Evolutionary conservation across 768 basidiomycete species (phyloP), one percentile per base, ranked within the genome.

Genomic region (Botryobasidium botryosum): DNA sequence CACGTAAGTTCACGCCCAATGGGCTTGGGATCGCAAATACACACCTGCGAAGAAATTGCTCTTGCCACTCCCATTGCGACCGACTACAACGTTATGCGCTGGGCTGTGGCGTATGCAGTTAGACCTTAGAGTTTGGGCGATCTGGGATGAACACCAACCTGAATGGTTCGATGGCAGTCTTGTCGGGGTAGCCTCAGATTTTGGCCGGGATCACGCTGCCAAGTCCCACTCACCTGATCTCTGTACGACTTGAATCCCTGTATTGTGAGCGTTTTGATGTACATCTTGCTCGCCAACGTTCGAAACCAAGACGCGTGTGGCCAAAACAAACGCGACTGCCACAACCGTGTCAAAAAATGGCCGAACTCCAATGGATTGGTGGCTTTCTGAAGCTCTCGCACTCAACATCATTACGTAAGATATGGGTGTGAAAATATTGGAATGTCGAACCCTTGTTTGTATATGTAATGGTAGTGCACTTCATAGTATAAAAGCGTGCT

Each of bases 1-100:
- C 33, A 27, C n/a, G 29, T 10, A 12, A 23, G 47, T 18, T 15
- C 4, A n/a, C 2, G 3, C 5, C 44, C 32, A 44, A 7, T 26
- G 17, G n/a, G 8, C 17, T 7, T 8, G 20, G 44, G 23, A 44
- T 33, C 44, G 32, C 13, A 31, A 13, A 24, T 5, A 29, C 21
- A 58, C 42, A 82, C 86, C 90, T 29, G 85, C 79, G 61, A 99
- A 99, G 70, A 99, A 97, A 60, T 97, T 99, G 56, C 85, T 90
- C 68, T 99, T 99, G 41, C 94, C 94, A 5, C 84, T 87, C 10
- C 94, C 94, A 71, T 99, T 97, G 35, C 94, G 67, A 12, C 94
- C 92, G 6, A 97, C 91, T 6, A 97, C 88, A 8, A 97, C 90
- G 63, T 97, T 97, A 58, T 94, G 88, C 40, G 70, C 77, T 1